Percentiles rank a stretch among this genome's conserved stretches.
Conservation (phyloP, 192 early-diverging fungal species). For the Chytriomyces hyalinus region DNA sequence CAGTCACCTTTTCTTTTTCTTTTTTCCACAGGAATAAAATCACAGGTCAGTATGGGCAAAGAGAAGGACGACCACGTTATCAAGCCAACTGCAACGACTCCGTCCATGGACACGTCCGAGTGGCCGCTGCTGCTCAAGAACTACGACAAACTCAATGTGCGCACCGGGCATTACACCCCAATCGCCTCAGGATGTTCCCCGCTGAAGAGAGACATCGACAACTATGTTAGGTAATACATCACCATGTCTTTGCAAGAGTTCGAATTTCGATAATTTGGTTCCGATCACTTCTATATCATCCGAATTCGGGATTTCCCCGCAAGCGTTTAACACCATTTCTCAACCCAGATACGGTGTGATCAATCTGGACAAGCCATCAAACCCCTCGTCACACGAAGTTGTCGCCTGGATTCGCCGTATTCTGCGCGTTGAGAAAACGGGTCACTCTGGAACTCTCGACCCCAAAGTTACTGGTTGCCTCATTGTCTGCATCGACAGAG, state of each 20-base stretch:
- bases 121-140: constrained; percentile 96
- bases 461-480: constrained; percentile 99
- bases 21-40: background rate
- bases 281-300: too few species aligned
- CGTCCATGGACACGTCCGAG: constrained; percentile 86
- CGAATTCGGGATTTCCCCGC: too few species aligned
- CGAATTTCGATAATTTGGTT: too few species aligned
- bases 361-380: constrained; percentile 99
- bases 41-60: constrained; percentile 4
- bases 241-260: too few species aligned
- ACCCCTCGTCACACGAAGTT: constrained; percentile 99
- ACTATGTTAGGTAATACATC: constrained; percentile 74
- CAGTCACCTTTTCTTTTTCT: background rate
- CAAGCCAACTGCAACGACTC: constrained; percentile 80
- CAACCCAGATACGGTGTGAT: constrained; percentile 88
- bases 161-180: constrained; percentile 98
- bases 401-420: constrained; percentile 99
- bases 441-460: constrained; percentile 97
- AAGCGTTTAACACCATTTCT: background rate
- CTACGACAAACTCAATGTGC: constrained; percentile 81
- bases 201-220: constrained; percentile 86
- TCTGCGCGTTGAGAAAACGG: constrained; percentile 96
- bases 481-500: constrained; percentile 98
- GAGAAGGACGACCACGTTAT: constrained; percentile 60
- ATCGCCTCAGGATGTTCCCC: constrained; percentile 94